Evolutionary conservation across 257 asterid species (phyloP).

Genomic region (Rubia yunnanensis): DNA sequence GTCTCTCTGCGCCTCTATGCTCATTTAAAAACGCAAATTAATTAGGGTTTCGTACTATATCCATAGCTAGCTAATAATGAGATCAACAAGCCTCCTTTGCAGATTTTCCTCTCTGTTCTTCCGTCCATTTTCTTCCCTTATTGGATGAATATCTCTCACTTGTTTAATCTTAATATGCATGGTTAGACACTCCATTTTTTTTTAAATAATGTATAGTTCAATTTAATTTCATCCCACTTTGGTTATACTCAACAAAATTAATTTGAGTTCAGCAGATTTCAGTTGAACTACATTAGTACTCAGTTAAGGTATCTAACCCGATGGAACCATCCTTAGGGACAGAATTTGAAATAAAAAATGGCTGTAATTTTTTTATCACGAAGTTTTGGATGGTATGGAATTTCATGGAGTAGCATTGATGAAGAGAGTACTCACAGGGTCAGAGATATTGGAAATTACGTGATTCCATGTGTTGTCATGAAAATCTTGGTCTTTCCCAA

Average conservation of each 20-base stretch:
- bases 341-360: too few species aligned
- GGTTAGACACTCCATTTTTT: too few species aligned
- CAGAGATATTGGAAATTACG: not conserved
- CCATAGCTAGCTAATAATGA: not conserved
- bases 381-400: not conserved
- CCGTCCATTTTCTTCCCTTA: not conserved
- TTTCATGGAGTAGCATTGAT: not conserved
- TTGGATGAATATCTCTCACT: not conserved
- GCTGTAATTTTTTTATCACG: too few species aligned
- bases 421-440: not conserved
- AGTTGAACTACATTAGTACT: too few species aligned
- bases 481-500: not conserved
- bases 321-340: too few species aligned
- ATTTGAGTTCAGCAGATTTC: too few species aligned
- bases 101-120: constrained; percentile 1
- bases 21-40: not conserved
- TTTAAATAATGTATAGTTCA: too few species aligned
- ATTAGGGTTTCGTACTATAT: not conserved
- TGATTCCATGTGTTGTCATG: not conserved
- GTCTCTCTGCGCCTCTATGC: constrained; percentile 16
- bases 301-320: too few species aligned
- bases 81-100: constrained; percentile 1
- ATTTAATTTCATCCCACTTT: too few species aligned
- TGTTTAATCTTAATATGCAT: too few species aligned
- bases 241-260: too few species aligned